phyloP scores from a whole-genome alignment of 768 basidiomycete genomes.

The Mycena chlorophos region DNA sequence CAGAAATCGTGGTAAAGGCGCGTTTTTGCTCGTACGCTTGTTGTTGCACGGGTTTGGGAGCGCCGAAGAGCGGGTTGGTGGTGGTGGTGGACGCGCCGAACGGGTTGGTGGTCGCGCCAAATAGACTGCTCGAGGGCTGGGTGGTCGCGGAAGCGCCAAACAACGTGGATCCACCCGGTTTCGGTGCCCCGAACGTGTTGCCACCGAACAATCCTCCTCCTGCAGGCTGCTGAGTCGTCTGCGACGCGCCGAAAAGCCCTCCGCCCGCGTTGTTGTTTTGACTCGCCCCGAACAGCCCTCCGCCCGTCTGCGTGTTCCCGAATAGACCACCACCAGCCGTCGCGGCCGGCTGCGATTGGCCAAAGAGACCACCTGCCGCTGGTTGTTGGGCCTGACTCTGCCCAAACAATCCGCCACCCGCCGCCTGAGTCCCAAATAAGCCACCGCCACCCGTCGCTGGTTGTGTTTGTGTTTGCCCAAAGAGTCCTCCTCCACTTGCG shows the following conservation, averaged over 20 bases:
- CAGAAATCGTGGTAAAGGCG: conserved; percentile 1
- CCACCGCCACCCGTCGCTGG: conserved; percentile 6
- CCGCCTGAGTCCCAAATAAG: conserved; percentile 21
- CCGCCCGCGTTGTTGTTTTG: conserved; percentile 22
- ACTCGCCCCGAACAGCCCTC: conserved; percentile 30
- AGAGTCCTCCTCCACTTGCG: conserved; percentile 27
- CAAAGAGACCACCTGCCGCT: conserved; percentile 33
- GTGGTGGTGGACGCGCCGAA: not conserved
- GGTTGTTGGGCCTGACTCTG: conserved; percentile 35
- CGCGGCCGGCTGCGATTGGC: conserved; percentile 33
- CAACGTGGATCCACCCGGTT: conserved; percentile 13
- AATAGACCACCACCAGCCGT: conserved; percentile 29
- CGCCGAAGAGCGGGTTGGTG: conserved; percentile 1
- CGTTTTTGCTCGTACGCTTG: conserved; percentile 25
- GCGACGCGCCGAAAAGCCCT: conserved; percentile 31
- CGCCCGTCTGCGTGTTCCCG: conserved; percentile 23
- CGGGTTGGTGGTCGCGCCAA: conserved; percentile 22
- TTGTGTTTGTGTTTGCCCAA: conserved; percentile 27
- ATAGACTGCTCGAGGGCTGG: conserved; percentile 17
- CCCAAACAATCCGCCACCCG: conserved; percentile 25
- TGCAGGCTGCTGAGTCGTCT: conserved; percentile 5
- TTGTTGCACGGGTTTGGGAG: not conserved
- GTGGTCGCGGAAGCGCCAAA: conserved; percentile 24
- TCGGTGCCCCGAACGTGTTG: conserved; percentile 15
- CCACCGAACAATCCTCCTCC: conserved; percentile 10